phyloP scores from a whole-genome alignment of 2,329 filamentous ascomycete genomes.

The Phialophora expanda region DNA sequence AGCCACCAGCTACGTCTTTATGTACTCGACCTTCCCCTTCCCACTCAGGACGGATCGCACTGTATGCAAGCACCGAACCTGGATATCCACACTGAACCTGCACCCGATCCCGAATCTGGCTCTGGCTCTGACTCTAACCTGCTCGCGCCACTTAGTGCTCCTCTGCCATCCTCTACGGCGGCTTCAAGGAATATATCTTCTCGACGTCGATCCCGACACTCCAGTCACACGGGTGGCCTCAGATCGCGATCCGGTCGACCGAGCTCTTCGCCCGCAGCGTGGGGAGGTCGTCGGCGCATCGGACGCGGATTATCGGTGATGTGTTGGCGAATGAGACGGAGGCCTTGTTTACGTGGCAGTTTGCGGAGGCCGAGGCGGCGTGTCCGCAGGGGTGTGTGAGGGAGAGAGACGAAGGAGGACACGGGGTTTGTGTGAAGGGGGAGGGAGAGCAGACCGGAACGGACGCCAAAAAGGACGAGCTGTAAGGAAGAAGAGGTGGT shows the following conservation, averaged over 20 bases:
- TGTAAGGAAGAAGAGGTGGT: neutral
- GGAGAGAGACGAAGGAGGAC: neutral
- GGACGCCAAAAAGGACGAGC: constrained; percentile 6
- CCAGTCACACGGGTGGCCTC: constrained; percentile 56
- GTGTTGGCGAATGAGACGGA: constrained; percentile 61
- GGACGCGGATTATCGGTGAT: constrained; percentile 51
- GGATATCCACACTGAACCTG: no score
- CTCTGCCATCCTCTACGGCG: constrained; percentile 61
- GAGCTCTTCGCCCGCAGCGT: constrained; percentile 54
- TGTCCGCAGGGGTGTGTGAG: constrained; percentile 26
- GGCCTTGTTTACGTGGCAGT: constrained; percentile 62
- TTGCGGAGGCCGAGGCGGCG: constrained; percentile 42
- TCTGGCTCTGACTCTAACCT: neutral
- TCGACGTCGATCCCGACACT: constrained; percentile 58
- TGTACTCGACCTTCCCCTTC: neutral
- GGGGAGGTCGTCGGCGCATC: constrained; percentile 39
- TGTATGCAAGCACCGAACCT: no score
- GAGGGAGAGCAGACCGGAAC: no score
- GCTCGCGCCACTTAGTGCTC: constrained; percentile 51
- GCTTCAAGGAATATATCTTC: constrained; percentile 62
- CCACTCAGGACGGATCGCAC: no score
- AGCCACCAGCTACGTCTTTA: neutral
- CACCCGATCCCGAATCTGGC: no score
- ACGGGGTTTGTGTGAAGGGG: constrained; percentile 11
- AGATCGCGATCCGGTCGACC: constrained; percentile 55